These are phyloP conservation scores for Usnea hakonensis DNA, from an alignment of 495 filamentous ascomycete species.

Conservation along the genomic window DNA sequence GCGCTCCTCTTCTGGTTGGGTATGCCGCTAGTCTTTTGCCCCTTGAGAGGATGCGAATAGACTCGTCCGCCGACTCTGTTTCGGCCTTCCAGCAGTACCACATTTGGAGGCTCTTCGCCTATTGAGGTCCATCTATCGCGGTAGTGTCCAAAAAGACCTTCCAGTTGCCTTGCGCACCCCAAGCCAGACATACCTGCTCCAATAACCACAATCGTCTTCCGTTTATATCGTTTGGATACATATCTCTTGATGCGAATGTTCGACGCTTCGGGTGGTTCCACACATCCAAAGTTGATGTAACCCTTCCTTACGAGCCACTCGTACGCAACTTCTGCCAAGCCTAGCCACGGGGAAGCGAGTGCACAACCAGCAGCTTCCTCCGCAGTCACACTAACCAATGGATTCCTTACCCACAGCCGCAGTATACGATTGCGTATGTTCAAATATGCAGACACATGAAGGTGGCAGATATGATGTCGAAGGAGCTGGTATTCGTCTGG, in stretches of 20 bases:
- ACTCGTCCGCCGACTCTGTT: conserved; percentile 86
- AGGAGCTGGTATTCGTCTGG: conserved; percentile 75
- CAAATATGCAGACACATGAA: conserved; percentile 90
- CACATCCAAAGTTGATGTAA: conserved; percentile 95
- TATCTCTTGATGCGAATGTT: conserved; percentile 24
- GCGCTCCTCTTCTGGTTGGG: conserved; percentile 56
- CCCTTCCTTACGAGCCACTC: conserved; percentile 87
- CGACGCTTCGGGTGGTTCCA: conserved; percentile 52
- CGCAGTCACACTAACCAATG: conserved; percentile 72
- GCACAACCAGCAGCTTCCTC: conserved; percentile 92
- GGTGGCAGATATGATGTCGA: conserved; percentile 69
- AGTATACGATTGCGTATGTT: conserved; percentile 96
- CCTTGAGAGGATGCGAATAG: conserved; percentile 78
- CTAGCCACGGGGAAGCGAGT: conserved; percentile 84
- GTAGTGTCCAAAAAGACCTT: conserved; percentile 73
- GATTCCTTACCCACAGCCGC: conserved; percentile 83
- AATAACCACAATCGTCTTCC: conserved; percentile 72
- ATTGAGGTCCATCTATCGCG: conserved; percentile 51
- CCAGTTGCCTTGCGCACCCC: conserved; percentile 84
- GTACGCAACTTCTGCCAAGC: conserved; percentile 78
- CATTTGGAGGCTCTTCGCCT: conserved; percentile 58
- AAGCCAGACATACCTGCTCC: conserved; percentile 93
- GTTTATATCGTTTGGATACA: conserved; percentile 35
- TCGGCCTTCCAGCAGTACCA: conserved; percentile 82
- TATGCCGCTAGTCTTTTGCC: conserved; percentile 42